phyloP scores from a whole-genome alignment of 441 rosid genomes.

The Pelargonium fulgidum region DNA sequence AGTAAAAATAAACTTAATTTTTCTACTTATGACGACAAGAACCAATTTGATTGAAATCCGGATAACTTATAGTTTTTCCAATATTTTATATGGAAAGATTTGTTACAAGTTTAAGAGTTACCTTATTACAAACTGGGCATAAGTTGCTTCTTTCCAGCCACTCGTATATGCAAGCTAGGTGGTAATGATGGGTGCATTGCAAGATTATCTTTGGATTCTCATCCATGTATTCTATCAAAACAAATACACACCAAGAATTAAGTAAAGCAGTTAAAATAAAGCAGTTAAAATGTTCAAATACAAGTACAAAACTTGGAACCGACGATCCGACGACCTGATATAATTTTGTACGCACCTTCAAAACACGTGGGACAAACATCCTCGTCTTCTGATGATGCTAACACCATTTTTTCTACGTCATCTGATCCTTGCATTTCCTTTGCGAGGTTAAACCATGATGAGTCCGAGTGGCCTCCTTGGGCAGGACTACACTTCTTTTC shows the following conservation, averaged over 20 bases:
- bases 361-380: not conserved
- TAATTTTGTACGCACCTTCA: not conserved
- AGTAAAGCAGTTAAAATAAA: not conserved
- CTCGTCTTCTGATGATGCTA: not conserved
- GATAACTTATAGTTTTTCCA: not conserved
- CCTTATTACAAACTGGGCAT: constrained; percentile 54
- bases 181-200: constrained; percentile 44
- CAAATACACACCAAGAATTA: not conserved
- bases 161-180: constrained; percentile 50
- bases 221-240: constrained; percentile 32
- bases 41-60: too few species aligned
- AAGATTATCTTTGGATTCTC: constrained; percentile 43
- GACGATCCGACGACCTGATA: not conserved
- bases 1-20: too few species aligned
- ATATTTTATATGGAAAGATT: not conserved
- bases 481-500: too few species aligned
- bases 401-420: too few species aligned
- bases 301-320: too few species aligned
- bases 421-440: not conserved
- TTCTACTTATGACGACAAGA: too few species aligned
- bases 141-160: constrained; percentile 56
- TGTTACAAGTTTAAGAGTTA: constrained; percentile 7
- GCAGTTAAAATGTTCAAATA: too few species aligned
- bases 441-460: not conserved
- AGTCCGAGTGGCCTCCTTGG: not conserved